Base-by-base conservation (phyloP, 352 stramenopile genomes). In the Pythium myriotylum region DNA sequence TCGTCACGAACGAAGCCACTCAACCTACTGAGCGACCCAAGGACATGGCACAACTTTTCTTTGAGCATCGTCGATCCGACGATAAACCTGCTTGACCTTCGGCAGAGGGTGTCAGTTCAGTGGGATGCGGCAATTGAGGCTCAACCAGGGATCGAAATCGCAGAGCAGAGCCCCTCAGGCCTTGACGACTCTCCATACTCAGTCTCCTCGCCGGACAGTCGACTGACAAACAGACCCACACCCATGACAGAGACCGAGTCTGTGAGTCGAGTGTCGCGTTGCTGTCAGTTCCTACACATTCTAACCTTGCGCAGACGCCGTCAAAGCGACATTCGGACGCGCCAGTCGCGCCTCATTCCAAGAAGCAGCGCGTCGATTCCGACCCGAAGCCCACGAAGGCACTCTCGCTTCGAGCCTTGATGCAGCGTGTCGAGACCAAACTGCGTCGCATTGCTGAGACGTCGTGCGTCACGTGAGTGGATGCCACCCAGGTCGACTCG, bases 401-500 rank as follows among this genome's bases (percentile, higher is more conserved):
- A 13, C 17, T 51, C 22, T 51, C 61, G 12, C 40, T 68, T 4
- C 40, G 54, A 9, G 5, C 16, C 16, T 51, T 68, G 37, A 46
- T 68, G 7, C 1, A 56, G 9, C 40, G 4, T 59, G 58, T 32
- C 39, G 20, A n/a, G 27, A 54, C 10, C 12, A 22, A 3, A 50
- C 62, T 45, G 4, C 9, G 29, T 26, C 53, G 41, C 24, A 35
- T 68, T 19, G 39, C 54, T 0, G 20, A 59, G 26, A 62, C 54
- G 7, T 62, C 61, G 7, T 63, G 61, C 22, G 61, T 68, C 19
- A 59, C 53, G 61, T 68, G 42, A 9, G 59, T 27, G 39, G 23
- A 42, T 20, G 13, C 37, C n/a, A 43, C 37, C n/a, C n/a, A n/a
- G n/a, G n/a, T n/a, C 17, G 33, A 13, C 32, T 43, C 17, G 37